A percentile compares a stretch with the other conserved stretches of the same genome.
Conservation (phyloP, 2,329 filamentous ascomycete species). For the Clonostachys byssicola region DNA sequence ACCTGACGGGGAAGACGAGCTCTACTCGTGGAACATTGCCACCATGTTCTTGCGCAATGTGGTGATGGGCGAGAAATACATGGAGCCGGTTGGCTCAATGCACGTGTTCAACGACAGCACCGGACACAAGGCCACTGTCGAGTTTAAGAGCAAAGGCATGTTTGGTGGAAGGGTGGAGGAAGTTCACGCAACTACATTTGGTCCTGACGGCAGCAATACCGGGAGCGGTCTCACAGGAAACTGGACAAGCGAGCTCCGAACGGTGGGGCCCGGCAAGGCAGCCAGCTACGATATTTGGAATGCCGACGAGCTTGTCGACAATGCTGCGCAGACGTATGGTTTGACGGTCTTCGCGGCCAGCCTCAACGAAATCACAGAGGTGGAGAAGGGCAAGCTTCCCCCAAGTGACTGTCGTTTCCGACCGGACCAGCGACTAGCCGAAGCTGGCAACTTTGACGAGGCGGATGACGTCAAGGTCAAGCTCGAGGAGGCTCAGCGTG, state of each 20-base stretch:
- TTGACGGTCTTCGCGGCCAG: slow-evolving; percentile 81
- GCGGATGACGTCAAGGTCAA: slow-evolving; percentile 80
- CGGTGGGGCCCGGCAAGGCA: slow-evolving; percentile 58
- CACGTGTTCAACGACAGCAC: slow-evolving; percentile 78
- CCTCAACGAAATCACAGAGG: slow-evolving; percentile 80
- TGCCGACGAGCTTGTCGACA: slow-evolving; percentile 72
- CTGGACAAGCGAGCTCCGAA: slow-evolving; percentile 73
- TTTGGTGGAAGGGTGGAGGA: slow-evolving; percentile 94
- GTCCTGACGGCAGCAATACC: slow-evolving; percentile 59
- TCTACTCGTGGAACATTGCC: slow-evolving; percentile 83
- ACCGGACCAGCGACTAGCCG: slow-evolving; percentile 82
- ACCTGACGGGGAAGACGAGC: slow-evolving; percentile 66
- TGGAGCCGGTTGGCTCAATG: slow-evolving; percentile 92
- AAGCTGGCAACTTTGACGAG: slow-evolving; percentile 75
- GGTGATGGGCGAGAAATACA: slow-evolving; percentile 96
- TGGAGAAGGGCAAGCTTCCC: slow-evolving; percentile 73
- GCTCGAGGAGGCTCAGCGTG: slow-evolving; percentile 82
- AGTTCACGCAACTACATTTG: slow-evolving; percentile 71
- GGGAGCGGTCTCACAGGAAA: slow-evolving; percentile 71
- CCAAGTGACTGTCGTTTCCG: slow-evolving; percentile 79
- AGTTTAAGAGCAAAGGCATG: slow-evolving; percentile 95
- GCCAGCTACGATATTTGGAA: slow-evolving; percentile 72
- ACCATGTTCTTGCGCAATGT: slow-evolving; percentile 93
- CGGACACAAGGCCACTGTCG: slow-evolving; percentile 77
- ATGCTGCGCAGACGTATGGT: slow-evolving; percentile 78